Base-by-base conservation (phyloP, 345 rosid genomes). In the Orychophragmus violaceus region DNA sequence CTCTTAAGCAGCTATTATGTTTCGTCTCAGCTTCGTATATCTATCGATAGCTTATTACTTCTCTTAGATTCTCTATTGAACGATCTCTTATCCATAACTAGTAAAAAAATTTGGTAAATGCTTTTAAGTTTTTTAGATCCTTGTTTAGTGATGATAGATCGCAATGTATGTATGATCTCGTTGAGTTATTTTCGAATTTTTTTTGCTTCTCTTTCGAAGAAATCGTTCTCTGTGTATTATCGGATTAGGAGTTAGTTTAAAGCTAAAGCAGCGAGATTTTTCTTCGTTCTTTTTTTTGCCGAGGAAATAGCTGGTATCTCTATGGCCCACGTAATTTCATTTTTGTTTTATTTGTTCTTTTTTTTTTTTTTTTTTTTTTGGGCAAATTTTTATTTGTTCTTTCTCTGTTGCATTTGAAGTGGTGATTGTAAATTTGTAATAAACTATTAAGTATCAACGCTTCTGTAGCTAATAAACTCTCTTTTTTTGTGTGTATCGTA, bases 391-490 rank as follows among this genome's bases (percentile, higher is more conserved):
- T 9, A 19, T 48, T 18, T 36, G 10, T 13, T 6, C 12, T 61
- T 8, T 27, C 25, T 39, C 6, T 39, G 9, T 44, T 70, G 62
- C 37, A n/a, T 17, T 70, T 35, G 48, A 55, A 36, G 35, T 44
- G 58, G 10, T 62, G 62, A 62, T 25, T 28, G n/a, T n/a, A n/a
- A n/a, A n/a, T n/a, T 29, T 19, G 32, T 71, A 37, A 27, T 23
- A 22, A 35, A 42, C 22, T 8, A 22, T 45, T 7, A 13, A 53
- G n/a, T n/a, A n/a, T n/a, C n/a, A n/a, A n/a, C 18, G 46, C 42
- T 51, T 49, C 29, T 71, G 52, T 72, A 72, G 53, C 66, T 72
- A n/a, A n/a, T n/a, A n/a, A n/a, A n/a, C n/a, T n/a, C n/a, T n/a
- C n/a, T 52, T 29, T 1, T 29, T 29, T 59, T 45, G 14, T 42